A percentile compares a stretch with the other conserved stretches of the same genome.
Evolutionary conservation across 2,329 filamentous ascomycete species (phyloP).

Genomic region (Neonectria sp.): DNA sequence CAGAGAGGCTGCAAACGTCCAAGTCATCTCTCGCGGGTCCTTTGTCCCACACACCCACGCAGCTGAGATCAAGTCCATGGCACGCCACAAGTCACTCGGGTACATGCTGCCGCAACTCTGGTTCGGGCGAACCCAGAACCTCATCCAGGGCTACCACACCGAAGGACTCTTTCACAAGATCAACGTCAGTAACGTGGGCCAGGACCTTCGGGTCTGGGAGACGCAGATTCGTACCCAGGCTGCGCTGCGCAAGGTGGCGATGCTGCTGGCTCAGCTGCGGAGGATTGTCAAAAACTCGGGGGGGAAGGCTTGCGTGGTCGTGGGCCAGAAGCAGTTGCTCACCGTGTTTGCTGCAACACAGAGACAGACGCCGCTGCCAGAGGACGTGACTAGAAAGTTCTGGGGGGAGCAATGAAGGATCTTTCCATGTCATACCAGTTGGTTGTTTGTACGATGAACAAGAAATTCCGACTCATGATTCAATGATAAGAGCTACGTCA

Average conservation of each 20-base stretch:
- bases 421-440: not conserved
- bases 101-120: slow-evolving; percentile 44
- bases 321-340: not conserved
- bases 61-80: slow-evolving; percentile 43
- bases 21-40: slow-evolving; percentile 11
- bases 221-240: slow-evolving; percentile 9
- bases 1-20: not conserved
- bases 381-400: not conserved
- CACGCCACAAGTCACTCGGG: not conserved
- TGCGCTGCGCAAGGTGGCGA: slow-evolving; percentile 20
- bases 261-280: slow-evolving; percentile 15
- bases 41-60: slow-evolving; percentile 1
- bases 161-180: slow-evolving; percentile 36
- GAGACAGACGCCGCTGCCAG: not conserved
- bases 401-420: not conserved
- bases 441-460: not conserved
- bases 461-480: not conserved
- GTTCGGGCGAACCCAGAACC: slow-evolving; percentile 47
- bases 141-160: slow-evolving; percentile 41
- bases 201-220: slow-evolving; percentile 29
- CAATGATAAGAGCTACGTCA: not conserved
- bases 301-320: slow-evolving; percentile 17
- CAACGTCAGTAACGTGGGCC: slow-evolving; percentile 2
- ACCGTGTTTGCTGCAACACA: slow-evolving; percentile 7
- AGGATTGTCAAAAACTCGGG: slow-evolving; percentile 3